phyloP scores from a whole-genome alignment of 2,329 filamentous ascomycete species.

The Kalmusia sp. region DNA sequence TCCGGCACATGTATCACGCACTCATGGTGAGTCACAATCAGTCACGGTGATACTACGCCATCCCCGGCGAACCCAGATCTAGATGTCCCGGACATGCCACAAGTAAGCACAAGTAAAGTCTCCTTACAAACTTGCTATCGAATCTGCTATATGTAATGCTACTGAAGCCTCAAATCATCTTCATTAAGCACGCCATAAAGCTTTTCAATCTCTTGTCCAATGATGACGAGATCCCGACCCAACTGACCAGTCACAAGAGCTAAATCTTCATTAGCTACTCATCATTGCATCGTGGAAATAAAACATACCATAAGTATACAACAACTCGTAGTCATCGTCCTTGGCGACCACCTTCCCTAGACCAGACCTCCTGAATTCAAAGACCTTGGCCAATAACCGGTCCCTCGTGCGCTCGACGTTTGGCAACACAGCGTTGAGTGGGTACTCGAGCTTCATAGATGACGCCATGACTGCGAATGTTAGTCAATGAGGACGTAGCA shows the following conservation, averaged over 20 bases:
- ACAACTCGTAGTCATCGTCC: conserved; percentile 84
- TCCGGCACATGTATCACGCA: not conserved
- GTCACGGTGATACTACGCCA: not conserved
- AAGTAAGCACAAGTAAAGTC: no score
- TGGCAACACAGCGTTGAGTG: conserved; percentile 86
- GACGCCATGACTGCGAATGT: conserved; percentile 75
- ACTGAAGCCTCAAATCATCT: conserved; percentile 63
- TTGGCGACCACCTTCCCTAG: conserved; percentile 59
- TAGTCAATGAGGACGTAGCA: conserved; percentile 15
- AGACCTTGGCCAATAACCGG: conserved; percentile 83
- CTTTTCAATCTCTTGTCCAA: conserved; percentile 63
- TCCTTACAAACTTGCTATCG: no score
- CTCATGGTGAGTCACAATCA: conserved; percentile 1
- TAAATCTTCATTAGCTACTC: conserved; percentile 31
- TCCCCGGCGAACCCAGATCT: not conserved
- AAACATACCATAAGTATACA: conserved; percentile 83
- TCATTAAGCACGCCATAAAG: conserved; percentile 69
- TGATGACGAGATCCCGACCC: conserved; percentile 61
- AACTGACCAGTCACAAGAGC: conserved; percentile 69
- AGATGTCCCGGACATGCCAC: no score
- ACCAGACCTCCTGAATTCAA: conserved; percentile 80
- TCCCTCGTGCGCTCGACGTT: conserved; percentile 83
- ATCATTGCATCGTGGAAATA: no score
- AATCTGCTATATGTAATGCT: no score
- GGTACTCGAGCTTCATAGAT: conserved; percentile 93